phyloP scores from a whole-genome alignment of 331 rosid species.

The Quercus tomentella region DNA sequence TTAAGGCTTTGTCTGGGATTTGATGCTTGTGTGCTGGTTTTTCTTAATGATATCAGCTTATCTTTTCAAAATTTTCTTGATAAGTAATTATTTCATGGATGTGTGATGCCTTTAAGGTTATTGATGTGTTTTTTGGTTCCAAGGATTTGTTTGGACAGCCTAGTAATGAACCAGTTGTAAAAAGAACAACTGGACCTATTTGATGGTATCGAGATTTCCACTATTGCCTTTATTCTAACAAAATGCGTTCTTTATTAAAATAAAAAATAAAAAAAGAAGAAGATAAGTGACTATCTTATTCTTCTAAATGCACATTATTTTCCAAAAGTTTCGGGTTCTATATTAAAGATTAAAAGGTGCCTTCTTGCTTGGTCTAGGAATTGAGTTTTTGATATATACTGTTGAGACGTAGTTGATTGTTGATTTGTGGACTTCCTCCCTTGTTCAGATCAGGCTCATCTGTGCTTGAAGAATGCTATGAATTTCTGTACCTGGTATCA shows the following conservation, averaged over 20 bases:
- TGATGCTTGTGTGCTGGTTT: not conserved
- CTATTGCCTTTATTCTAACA: too few relatives aligned
- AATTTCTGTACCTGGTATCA: conserved; percentile 73
- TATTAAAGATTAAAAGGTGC: not conserved
- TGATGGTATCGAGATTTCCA: too few relatives aligned
- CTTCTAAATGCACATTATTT: not conserved
- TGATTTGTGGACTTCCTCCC: conserved; percentile 3
- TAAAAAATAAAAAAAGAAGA: too few relatives aligned
- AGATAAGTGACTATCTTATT: not conserved
- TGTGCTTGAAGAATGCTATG: conserved; percentile 69
- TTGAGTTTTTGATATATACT: not conserved
- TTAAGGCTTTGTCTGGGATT: not conserved
- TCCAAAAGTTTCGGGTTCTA: not conserved
- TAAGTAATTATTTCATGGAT: too few relatives aligned
- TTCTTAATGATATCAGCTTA: not conserved
- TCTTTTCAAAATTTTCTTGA: too few relatives aligned
- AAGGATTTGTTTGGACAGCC: too few relatives aligned
- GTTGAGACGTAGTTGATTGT: not conserved
- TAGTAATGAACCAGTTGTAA: too few relatives aligned
- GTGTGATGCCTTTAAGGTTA: too few relatives aligned
- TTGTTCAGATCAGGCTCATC: conserved; percentile 57
- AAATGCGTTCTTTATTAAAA: too few relatives aligned
- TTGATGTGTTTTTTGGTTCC: too few relatives aligned
- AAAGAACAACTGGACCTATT: too few relatives aligned
- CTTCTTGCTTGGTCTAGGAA: not conserved